These are phyloP conservation scores for Hordeum pubiflorum DNA, from an alignment of 202 grass and related monocot genomes.

Conservation along the genomic window DNA sequence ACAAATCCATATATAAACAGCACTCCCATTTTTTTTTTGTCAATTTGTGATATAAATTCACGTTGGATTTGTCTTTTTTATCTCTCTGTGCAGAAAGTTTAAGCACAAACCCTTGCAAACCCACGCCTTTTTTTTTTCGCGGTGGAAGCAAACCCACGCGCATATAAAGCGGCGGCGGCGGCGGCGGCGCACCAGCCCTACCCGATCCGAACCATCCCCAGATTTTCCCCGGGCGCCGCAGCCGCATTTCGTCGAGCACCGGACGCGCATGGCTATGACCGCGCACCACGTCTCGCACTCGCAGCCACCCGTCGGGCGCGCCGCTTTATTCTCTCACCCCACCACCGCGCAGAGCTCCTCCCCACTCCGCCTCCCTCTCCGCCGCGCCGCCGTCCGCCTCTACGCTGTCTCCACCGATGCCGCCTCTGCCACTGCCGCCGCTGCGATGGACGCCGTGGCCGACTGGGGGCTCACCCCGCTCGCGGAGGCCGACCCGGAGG, in stretches of 20 bases:
- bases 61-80: too few relatives aligned
- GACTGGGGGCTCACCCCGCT: constrained; percentile 11
- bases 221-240: not conserved
- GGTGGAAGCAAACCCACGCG: not conserved
- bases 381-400: not conserved
- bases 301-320: not conserved
- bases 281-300: constrained; percentile 18
- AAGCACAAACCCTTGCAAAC: not conserved
- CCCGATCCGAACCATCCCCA: not conserved
- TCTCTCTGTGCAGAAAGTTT: too few relatives aligned
- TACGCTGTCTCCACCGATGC: not conserved
- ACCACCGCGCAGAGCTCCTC: not conserved
- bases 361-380: not conserved
- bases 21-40: too few relatives aligned
- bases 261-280: constrained; percentile 18
- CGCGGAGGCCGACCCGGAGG: constrained; percentile 36
- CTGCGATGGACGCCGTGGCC: constrained; percentile 10
- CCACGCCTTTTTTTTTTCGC: too few relatives aligned
- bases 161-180: not conserved
- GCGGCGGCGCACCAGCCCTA: not conserved
- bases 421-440: too few relatives aligned
- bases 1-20: too few relatives aligned
- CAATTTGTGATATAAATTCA: too few relatives aligned
- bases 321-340: not conserved
- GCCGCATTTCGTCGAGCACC: constrained; percentile 22